Percentiles rank a stretch among this genome's conserved stretches.
Evolutionary conservation across 768 basidiomycete genomes (phyloP).

Genomic region (Botryobasidium botryosum): DNA sequence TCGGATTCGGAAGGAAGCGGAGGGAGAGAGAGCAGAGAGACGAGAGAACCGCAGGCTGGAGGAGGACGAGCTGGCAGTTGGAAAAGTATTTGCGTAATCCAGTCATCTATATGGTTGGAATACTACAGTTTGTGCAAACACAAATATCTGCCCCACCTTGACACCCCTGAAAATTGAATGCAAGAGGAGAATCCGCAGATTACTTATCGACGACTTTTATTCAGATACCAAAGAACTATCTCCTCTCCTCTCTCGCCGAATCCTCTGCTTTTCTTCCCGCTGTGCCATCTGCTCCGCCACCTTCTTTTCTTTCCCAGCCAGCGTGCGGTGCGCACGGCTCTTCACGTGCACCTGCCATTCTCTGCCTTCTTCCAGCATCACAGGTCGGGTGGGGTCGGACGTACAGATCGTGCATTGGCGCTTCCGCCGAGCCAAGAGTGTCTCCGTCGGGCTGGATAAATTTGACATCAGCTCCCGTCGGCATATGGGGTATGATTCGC

Average conservation of each 20-base stretch:
- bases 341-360: conserved; percentile 37
- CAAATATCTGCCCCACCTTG: too few relatives aligned
- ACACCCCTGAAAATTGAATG: too few relatives aligned
- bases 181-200: too few relatives aligned
- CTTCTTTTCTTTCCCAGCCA: conserved; percentile 10
- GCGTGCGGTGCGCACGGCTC: conserved; percentile 10
- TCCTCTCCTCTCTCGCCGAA: too few relatives aligned
- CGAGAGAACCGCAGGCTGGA: conserved; percentile 43
- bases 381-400: conserved; percentile 32
- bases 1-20: conserved; percentile 59
- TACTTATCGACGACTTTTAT: too few relatives aligned
- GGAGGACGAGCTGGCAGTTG: conserved; percentile 68
- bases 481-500: background rate
- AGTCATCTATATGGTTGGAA: too few relatives aligned
- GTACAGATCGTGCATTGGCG: conserved; percentile 48
- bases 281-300: too few relatives aligned
- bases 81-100: conserved; percentile 77
- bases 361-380: conserved; percentile 40
- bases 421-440: conserved; percentile 39
- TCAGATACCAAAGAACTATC: too few relatives aligned
- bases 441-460: conserved; percentile 34
- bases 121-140: too few relatives aligned
- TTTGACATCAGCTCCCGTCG: background rate
- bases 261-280: too few relatives aligned
- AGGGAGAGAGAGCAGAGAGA: conserved; percentile 46